Conservation (phyloP, 1,139 yeast genomes). For the Candida labiduridarum region DNA sequence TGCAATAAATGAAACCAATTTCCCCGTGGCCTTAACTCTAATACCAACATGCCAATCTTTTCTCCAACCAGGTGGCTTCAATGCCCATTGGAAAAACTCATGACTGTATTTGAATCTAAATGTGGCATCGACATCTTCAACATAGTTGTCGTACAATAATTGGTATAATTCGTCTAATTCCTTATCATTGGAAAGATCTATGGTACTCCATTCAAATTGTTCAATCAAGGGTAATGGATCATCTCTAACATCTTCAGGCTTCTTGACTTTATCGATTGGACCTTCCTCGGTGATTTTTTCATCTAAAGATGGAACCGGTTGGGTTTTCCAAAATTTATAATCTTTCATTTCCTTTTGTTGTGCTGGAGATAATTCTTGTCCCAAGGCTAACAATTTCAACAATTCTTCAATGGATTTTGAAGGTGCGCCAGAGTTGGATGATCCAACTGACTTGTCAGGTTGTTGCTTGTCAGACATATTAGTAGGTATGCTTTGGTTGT, state of each 20-base stretch:
- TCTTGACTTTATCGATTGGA: constrained; percentile 71
- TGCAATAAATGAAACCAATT: constrained; percentile 87
- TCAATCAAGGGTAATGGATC: constrained; percentile 69
- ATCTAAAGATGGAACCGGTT: constrained; percentile 84
- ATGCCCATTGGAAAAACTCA: constrained; percentile 88
- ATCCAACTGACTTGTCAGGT: background rate
- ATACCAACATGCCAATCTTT: constrained; percentile 94
- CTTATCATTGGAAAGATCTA: constrained; percentile 61
- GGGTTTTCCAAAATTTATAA: constrained; percentile 97
- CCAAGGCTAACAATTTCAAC: constrained; percentile 52
- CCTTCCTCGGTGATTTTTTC: constrained; percentile 73
- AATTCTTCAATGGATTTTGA: constrained; percentile 47
- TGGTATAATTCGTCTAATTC: constrained; percentile 77
- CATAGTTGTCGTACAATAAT: constrained; percentile 84
- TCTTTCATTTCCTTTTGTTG: constrained; percentile 77
- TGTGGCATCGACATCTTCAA: constrained; percentile 90
- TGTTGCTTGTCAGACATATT: constrained; percentile 3
- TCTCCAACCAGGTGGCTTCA: constrained; percentile 92
- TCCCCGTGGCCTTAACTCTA: constrained; percentile 72
- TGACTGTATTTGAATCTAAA: constrained; percentile 89
- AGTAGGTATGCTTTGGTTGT: background rate
- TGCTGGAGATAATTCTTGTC: constrained; percentile 54
- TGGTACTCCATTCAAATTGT: constrained; percentile 87
- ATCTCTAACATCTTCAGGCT: constrained; percentile 70
- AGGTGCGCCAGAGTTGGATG: constrained; percentile 8